Evolutionary conservation across 805 yeast genomes (phyloP).

Genomic region (Barnettozyma sp.): DNA sequence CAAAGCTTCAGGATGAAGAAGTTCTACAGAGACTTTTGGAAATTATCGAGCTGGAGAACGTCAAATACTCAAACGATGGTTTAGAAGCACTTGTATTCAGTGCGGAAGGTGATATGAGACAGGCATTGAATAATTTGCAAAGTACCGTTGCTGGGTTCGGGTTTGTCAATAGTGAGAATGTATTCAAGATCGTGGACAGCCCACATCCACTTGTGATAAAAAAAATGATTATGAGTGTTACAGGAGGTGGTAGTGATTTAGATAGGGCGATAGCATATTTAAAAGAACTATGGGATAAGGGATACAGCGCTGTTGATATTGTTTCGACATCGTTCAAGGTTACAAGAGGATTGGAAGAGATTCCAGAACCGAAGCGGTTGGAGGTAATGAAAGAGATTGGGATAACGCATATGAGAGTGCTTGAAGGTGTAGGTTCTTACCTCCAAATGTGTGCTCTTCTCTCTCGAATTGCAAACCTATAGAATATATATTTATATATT

Average conservation of each 20-base stretch:
- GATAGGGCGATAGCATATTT: slow-evolving; percentile 63
- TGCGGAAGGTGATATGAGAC: slow-evolving; percentile 99
- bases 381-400: slow-evolving; percentile 85
- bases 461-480: slow-evolving; percentile 38
- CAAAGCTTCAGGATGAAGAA: slow-evolving; percentile 76
- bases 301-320: slow-evolving; percentile 90
- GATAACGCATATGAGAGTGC: slow-evolving; percentile 80
- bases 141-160: slow-evolving; percentile 93
- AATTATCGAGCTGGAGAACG: slow-evolving; percentile 60
- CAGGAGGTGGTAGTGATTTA: slow-evolving; percentile 37
- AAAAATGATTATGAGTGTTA: slow-evolving; percentile 52
- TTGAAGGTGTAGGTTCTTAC: slow-evolving; percentile 89
- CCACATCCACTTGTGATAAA: slow-evolving; percentile 89
- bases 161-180: slow-evolving; percentile 84
- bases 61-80: slow-evolving; percentile 82
- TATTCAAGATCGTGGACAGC: slow-evolving; percentile 89
- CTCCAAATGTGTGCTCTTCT: slow-evolving; percentile 81
- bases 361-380: slow-evolving; percentile 62
- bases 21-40: slow-evolving; percentile 70
- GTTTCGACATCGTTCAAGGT: slow-evolving; percentile 88
- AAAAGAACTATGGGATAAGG: slow-evolving; percentile 74
- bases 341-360: slow-evolving; percentile 62
- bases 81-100: slow-evolving; percentile 88
- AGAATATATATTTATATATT: too few relatives aligned
- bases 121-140: slow-evolving; percentile 90